phyloP scores from a whole-genome alignment of 441 rosid genomes.

The Gossypium davidsonii region DNA sequence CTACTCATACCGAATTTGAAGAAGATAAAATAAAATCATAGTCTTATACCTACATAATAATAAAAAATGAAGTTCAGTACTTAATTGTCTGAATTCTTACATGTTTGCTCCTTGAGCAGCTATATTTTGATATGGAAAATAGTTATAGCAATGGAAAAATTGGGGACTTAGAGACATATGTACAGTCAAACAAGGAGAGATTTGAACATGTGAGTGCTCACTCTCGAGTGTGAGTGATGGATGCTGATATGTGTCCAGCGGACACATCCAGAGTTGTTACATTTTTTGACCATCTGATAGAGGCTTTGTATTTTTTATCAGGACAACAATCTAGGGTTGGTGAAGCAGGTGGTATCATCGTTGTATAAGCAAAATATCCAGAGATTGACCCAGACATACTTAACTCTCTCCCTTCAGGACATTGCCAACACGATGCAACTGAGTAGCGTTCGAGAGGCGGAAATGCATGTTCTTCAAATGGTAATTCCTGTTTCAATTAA shows the following conservation, averaged over 20 bases:
- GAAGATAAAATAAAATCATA: neutral
- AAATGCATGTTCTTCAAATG: conserved; percentile 98
- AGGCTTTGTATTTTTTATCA: conserved; percentile 27
- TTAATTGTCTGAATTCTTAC: neutral
- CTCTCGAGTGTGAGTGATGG: neutral
- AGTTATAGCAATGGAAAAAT: conserved; percentile 58
- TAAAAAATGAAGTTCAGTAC: neutral
- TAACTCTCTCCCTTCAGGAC: conserved; percentile 92
- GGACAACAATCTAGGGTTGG: conserved; percentile 92
- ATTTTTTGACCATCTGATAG: conserved; percentile 13
- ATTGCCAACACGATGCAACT: conserved; percentile 81
- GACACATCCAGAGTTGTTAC: neutral
- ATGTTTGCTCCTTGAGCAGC: conserved; percentile 33
- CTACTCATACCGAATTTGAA: neutral
- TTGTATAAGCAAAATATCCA: conserved; percentile 90
- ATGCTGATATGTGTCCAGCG: neutral
- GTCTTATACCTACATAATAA: too few species aligned
- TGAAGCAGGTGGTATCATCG: conserved; percentile 85
- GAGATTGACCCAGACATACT: conserved; percentile 84
- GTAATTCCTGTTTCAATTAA: conserved; percentile 26
- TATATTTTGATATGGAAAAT: conserved; percentile 60
- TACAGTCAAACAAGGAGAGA: conserved; percentile 42
- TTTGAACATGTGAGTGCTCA: conserved; percentile 56
- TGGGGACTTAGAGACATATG: conserved; percentile 46
- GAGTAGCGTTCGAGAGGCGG: conserved; percentile 72